These are phyloP conservation scores for Jackrogersella multiformis DNA, from an alignment of 495 filamentous ascomycete genomes.

Conservation along the genomic window DNA sequence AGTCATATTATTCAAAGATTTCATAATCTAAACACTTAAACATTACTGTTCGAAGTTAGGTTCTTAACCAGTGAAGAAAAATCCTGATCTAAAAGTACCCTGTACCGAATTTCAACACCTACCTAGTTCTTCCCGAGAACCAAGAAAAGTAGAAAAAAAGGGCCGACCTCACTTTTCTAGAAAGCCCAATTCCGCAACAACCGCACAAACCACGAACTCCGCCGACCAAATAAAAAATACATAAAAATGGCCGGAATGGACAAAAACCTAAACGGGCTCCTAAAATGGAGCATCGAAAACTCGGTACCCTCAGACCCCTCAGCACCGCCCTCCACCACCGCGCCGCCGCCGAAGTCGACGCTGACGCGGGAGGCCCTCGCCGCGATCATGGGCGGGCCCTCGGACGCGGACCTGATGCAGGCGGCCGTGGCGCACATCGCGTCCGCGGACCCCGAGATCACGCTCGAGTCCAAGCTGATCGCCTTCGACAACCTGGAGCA, in stretches of 20 bases:
- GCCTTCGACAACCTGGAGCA: constrained; percentile 98
- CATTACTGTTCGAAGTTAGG: neutral
- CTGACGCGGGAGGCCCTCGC: constrained; percentile 74
- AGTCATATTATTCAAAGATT: too few relatives aligned
- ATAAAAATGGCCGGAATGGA: constrained; percentile 48
- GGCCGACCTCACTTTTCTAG: neutral
- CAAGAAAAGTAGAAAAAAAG: neutral
- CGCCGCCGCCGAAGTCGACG: constrained; percentile 46
- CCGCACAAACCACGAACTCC: neutral
- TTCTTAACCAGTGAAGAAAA: neutral
- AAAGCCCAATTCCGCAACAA: too few relatives aligned
- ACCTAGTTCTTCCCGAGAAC: neutral
- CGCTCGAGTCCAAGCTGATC: constrained; percentile 78
- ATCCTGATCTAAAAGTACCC: too few relatives aligned
- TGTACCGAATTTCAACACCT: constrained; percentile 21
- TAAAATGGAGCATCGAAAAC: constrained; percentile 95
- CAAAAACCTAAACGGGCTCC: constrained; percentile 70
- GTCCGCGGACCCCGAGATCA: constrained; percentile 64
- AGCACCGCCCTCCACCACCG: constrained; percentile 46
- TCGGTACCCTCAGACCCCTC: constrained; percentile 59
- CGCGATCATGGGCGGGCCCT: constrained; percentile 77
- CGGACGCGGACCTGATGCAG: constrained; percentile 90
- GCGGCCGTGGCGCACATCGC: constrained; percentile 78
- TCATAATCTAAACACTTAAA: too few relatives aligned
- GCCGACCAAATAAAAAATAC: neutral